Conservation (phyloP, 2,329 filamentous ascomycete genomes). For the Colletotrichum ledebouriae region DNA sequence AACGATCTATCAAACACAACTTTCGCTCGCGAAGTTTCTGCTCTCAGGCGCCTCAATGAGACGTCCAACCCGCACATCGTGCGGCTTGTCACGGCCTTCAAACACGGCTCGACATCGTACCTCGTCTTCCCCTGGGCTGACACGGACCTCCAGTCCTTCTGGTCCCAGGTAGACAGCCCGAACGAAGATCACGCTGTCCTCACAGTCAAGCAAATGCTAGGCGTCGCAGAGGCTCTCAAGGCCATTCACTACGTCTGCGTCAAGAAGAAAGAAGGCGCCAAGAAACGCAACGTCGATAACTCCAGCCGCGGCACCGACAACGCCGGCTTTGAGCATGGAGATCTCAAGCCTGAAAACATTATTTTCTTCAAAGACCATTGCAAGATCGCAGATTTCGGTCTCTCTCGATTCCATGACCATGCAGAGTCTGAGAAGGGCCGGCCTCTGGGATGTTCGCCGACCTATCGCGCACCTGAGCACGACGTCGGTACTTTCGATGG, state of each 20-base stretch:
- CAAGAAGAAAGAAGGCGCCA: neutral
- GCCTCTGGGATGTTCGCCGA: conserved; percentile 9
- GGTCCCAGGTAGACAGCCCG: neutral
- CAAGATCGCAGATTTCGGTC: conserved; percentile 14
- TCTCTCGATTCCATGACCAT: conserved; percentile 5
- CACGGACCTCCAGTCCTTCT: conserved; percentile 10
- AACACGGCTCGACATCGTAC: neutral
- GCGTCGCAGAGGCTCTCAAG: conserved; percentile 17
- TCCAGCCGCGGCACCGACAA: too few species aligned
- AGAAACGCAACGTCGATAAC: neutral
- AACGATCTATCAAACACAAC: neutral
- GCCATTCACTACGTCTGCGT: conserved; percentile 8
- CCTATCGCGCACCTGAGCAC: conserved; percentile 26
- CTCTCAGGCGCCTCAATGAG: neutral
- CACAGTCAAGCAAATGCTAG: conserved; percentile 15
- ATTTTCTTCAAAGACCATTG: conserved; percentile 3
- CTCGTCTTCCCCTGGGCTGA: conserved; percentile 15
- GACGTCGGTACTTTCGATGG: conserved; percentile 1
- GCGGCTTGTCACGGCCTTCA: conserved; percentile 6
- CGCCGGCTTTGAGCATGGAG: conserved; percentile 2
- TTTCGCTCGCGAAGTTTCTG: neutral
- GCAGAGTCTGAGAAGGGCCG: neutral
- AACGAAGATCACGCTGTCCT: neutral
- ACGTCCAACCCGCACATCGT: neutral
- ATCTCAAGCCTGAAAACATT: conserved; percentile 25